Conservation (phyloP, 139 green algal species). For the Volvox reticuliferus region DNA sequence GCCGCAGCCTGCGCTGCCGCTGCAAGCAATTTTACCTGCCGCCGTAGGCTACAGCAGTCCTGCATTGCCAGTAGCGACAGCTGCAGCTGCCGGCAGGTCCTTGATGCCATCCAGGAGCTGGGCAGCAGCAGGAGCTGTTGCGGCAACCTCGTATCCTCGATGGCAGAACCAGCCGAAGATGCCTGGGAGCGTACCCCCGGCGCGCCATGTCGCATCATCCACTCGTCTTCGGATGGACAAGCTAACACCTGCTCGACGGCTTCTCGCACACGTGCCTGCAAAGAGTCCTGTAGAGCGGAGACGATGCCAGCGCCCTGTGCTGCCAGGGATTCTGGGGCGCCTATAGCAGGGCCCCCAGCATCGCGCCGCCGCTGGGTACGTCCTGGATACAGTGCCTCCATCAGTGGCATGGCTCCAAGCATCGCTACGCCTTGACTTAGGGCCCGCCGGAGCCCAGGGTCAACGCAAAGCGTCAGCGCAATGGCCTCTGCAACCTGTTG, state of each 20-base stretch:
- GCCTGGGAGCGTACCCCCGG: not conserved
- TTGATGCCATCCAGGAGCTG: conserved; percentile 53
- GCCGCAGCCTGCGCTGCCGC: not conserved
- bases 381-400: conserved; percentile 32
- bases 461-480: conserved; percentile 58
- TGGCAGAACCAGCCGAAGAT: not conserved
- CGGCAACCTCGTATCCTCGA: conserved; percentile 22
- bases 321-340: conserved; percentile 11
- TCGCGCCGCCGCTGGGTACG: not conserved
- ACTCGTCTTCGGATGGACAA: conserved; percentile 41
- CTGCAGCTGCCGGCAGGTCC: conserved; percentile 57
- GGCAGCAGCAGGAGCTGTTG: conserved; percentile 53
- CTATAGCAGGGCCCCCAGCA: not conserved
- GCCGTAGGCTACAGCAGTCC: conserved; percentile 47
- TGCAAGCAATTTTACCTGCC: conserved; percentile 41
- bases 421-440: conserved; percentile 67
- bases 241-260: not conserved
- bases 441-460: conserved; percentile 55
- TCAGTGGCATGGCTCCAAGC: conserved; percentile 52
- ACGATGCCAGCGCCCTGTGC: conserved; percentile 47
- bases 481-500: conserved; percentile 52
- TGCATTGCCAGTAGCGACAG: conserved; percentile 57
- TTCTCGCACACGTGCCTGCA: not conserved
- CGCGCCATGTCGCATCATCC: conserved; percentile 43
- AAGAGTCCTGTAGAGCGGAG: conserved; percentile 10